Base-by-base conservation (phyloP, 2,329 filamentous ascomycete genomes). In the Pseudofabraea citricarpa region DNA sequence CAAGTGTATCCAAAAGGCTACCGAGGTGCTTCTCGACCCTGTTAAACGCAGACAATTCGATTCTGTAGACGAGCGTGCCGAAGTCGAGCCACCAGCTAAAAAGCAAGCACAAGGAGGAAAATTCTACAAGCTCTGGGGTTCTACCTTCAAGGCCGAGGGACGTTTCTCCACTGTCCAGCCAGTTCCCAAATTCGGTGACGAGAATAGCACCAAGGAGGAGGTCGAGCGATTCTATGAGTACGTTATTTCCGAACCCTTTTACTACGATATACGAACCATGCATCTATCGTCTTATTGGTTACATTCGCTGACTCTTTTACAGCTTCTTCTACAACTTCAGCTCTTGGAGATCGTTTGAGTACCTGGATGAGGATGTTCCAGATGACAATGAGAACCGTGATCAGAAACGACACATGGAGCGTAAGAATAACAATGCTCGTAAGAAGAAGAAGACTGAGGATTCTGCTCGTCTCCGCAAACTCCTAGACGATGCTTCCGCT, bases 291-390 rank as follows among this genome's bases (percentile, higher is more conserved):
- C n/a, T n/a, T n/a, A n/a, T n/a, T n/a, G n/a, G n/a, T n/a, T n/a
- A n/a, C n/a, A n/a, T n/a, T n/a, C n/a, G n/a, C n/a, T n/a, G n/a
- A n/a, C n/a, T n/a, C 42, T 98, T 98, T 69, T 98, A 98, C 80
- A 95, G 98, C 78, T 98, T 97, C 76, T 98, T 87, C 85, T 98
- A 97, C 77, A 94, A 91, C 77, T 95, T 98, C 60, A 93, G 98
- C 77, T 93, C 86, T 67, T 98, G 93, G 93, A 79, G 93, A 49
- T 83, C 87, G 3, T 98, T 98, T 61, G 93, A 98, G 72, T 98
- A 98, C 70, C 86, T 95, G 47, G 93, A 98, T 63, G 93, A 98
- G 74, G 93, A 98, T 64, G 91, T 98, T 22, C 93, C 93, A 31
- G 93, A 98, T 62, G 93, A 98, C 75, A 95, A 93, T 67, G 93